Percentiles rank a stretch among this genome's conserved stretches.
Conservation (phyloP, 2,329 filamentous ascomycete genomes). For the Colletotrichum paranaense region DNA sequence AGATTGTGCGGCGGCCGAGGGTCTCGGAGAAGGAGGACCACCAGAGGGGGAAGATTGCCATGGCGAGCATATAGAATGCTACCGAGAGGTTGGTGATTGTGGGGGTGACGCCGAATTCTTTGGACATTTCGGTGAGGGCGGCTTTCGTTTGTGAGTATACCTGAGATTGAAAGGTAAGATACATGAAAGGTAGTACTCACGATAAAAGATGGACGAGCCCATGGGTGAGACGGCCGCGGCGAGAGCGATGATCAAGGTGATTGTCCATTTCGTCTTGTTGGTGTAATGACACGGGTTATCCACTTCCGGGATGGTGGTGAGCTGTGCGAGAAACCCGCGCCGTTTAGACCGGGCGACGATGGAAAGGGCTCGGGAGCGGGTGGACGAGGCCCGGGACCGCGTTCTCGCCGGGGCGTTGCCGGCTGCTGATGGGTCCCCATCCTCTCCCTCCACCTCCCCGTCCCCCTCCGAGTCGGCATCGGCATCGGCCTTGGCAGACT, state of each 20-base stretch:
- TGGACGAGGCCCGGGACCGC: conserved; percentile 51
- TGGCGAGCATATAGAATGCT: conserved; percentile 83
- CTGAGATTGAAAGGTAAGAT: too few relatives aligned
- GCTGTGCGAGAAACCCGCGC: conserved; percentile 77
- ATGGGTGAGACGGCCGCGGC: conserved; percentile 84
- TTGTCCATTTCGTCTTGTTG: conserved; percentile 82
- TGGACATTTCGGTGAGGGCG: conserved; percentile 72
- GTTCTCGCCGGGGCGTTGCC: conserved; percentile 32
- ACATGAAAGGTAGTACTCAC: conserved; percentile 55
- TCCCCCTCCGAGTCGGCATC: conserved; percentile 1
- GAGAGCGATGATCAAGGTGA: conserved; percentile 81
- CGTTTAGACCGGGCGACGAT: conserved; percentile 62
- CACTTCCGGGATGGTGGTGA: conserved; percentile 83
- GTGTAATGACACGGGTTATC: conserved; percentile 80
- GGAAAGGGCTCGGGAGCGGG: conserved; percentile 48
- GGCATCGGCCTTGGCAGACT: conserved; percentile 1
- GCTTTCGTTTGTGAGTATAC: conserved; percentile 57
- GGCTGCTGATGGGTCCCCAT: conserved; percentile 15
- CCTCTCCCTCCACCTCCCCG: neutral
- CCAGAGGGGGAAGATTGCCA: conserved; percentile 89
- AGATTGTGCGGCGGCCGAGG: conserved; percentile 80
- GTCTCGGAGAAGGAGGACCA: conserved; percentile 86
- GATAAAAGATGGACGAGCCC: conserved; percentile 86
- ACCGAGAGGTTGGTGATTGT: conserved; percentile 81
- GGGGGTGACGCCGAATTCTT: conserved; percentile 69